These are phyloP conservation scores for Nakataea oryzae DNA, from an alignment of 2,329 filamentous ascomycete genomes.

Conservation along the genomic window DNA sequence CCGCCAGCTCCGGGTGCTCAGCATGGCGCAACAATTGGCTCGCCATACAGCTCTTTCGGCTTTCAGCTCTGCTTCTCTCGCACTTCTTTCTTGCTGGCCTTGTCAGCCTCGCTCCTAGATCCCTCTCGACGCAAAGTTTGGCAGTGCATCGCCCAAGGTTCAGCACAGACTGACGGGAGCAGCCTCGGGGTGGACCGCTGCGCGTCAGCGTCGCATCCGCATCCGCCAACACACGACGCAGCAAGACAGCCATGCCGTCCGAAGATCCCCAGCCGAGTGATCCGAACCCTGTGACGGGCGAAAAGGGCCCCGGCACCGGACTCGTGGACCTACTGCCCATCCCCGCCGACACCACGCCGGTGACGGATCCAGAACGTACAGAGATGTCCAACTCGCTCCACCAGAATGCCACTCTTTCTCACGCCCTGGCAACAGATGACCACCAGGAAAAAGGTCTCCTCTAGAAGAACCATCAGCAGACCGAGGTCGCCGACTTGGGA, in stretches of 20 bases:
- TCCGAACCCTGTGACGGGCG: constrained; percentile 8
- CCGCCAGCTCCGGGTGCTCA: no score
- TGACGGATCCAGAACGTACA: constrained; percentile 15
- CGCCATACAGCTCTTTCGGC: not conserved
- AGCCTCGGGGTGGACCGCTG: not conserved
- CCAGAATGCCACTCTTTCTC: constrained; percentile 20
- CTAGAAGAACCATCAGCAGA: constrained; percentile 35
- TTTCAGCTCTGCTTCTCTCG: no score
- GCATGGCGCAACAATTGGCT: no score
- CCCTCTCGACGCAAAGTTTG: no score
- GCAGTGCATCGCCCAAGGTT: no score
- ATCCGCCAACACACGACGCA: not conserved
- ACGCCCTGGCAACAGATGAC: constrained; percentile 30
- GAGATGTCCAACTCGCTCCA: constrained; percentile 6
- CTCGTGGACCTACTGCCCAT: constrained; percentile 22
- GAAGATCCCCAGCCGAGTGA: not conserved
- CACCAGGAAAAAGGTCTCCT: constrained; percentile 32
- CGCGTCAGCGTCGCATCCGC: not conserved
- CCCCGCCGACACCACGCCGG: constrained; percentile 18
- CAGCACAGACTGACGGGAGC: no score
- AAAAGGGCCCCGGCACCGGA: constrained; percentile 11
- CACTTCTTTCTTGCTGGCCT: no score
- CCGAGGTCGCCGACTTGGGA: constrained; percentile 56
- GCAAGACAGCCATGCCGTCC: not conserved
- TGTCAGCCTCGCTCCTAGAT: no score